Conservation (phyloP, 192 early-diverging fungal species). For the Chytriomyces confervae region DNA sequence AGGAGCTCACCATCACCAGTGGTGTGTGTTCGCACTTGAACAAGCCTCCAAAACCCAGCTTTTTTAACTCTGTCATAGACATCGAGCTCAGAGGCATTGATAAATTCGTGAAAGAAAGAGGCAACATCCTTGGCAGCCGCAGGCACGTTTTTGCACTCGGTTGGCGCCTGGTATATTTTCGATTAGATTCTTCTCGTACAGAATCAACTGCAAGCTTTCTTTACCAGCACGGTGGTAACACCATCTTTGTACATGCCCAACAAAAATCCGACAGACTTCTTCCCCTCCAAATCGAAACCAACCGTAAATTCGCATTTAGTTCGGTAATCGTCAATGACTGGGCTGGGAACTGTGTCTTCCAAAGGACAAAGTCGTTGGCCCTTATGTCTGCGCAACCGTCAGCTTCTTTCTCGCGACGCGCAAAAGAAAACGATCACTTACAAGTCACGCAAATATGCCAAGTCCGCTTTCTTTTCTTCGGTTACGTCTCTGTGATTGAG, state of each 20-base stretch:
- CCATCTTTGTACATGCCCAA: conserved; percentile 72
- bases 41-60: conserved; percentile 68
- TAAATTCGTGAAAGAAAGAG: conserved; percentile 45
- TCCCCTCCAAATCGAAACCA: conserved; percentile 62
- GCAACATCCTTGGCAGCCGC: conserved; percentile 59
- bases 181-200: not conserved
- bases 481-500: conserved; percentile 38
- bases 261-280: conserved; percentile 68
- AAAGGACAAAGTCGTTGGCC: conserved; percentile 38
- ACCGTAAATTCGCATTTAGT: conserved; percentile 83
- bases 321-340: conserved; percentile 64
- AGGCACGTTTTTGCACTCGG: conserved; percentile 55
- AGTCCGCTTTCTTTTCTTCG: conserved; percentile 35
- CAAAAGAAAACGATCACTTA: conserved; percentile 2
- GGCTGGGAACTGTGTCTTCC: conserved; percentile 54
- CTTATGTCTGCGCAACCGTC: not conserved
- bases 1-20: conserved; percentile 62
- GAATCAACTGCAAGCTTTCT: not conserved
- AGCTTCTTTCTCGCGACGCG: too few species aligned
- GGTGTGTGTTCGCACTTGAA: conserved; percentile 64
- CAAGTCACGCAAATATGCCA: conserved; percentile 34
- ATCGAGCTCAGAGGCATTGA: conserved; percentile 33
- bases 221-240: conserved; percentile 55
- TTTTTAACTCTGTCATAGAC: conserved; percentile 56
- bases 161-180: conserved; percentile 25